These are phyloP conservation scores for Sporobolomyces phaffii DNA, from an alignment of 768 basidiomycete species.

Conservation along the genomic window DNA sequence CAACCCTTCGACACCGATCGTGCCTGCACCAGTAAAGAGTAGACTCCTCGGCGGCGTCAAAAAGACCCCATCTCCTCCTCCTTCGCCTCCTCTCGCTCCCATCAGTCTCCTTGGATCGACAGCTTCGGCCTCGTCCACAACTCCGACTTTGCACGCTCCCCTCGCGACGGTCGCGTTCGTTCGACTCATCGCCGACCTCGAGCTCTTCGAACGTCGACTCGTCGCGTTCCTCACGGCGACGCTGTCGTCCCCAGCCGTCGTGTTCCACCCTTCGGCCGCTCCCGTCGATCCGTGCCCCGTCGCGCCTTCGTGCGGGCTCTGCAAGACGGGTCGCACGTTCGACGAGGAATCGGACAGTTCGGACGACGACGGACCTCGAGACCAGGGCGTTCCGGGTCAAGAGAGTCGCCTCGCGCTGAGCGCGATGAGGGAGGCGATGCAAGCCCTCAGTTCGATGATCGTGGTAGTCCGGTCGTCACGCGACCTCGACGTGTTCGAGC, in stretches of 20 bases:
- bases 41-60: constrained; percentile 31
- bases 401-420: constrained; percentile 32
- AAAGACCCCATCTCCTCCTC: constrained; percentile 31
- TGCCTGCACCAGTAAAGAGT: neutral
- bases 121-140: neutral
- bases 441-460: constrained; percentile 38
- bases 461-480: constrained; percentile 36
- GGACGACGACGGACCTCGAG: constrained; percentile 33
- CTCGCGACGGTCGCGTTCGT: constrained; percentile 27
- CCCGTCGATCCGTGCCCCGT: constrained; percentile 8
- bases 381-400: neutral
- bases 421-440: constrained; percentile 43
- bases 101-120: neutral
- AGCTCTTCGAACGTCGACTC: constrained; percentile 33
- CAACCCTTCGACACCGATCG: neutral
- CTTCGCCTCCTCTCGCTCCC: constrained; percentile 19
- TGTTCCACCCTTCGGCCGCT: constrained; percentile 15
- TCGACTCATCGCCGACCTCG: constrained; percentile 34
- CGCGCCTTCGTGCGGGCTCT: constrained; percentile 28
- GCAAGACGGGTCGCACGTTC: constrained; percentile 37
- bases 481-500: neutral
- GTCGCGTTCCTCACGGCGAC: constrained; percentile 18
- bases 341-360: constrained; percentile 37
- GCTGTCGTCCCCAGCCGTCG: constrained; percentile 10
- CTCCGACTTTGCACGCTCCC: neutral